Conservation (phyloP, 768 basidiomycete species). For the Mycena leptocephala region DNA sequence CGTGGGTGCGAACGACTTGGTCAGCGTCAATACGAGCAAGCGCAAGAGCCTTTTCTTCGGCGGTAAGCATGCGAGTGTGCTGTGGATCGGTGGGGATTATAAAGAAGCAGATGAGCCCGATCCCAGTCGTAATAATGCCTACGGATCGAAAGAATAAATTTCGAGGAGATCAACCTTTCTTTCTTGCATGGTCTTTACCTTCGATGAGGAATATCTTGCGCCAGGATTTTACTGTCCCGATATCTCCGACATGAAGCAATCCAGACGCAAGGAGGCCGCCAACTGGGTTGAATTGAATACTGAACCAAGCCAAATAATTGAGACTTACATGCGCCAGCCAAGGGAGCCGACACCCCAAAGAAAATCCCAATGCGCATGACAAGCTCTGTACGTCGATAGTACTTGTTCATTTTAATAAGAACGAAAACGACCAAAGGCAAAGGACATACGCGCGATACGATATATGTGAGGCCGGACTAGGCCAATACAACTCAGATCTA, state of each 20-base stretch:
- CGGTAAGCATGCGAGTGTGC: conserved; percentile 50
- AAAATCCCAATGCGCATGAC: conserved; percentile 55
- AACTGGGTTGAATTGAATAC: conserved; percentile 39
- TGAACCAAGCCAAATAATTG: not conserved
- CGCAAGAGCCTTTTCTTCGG: conserved; percentile 52
- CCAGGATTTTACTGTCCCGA: conserved; percentile 53
- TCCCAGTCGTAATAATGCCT: conserved; percentile 56
- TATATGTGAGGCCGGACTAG: conserved; percentile 58
- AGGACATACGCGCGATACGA: conserved; percentile 53
- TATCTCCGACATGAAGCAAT: conserved; percentile 46
- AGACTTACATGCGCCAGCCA: conserved; percentile 55
- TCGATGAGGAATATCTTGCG: conserved; percentile 62
- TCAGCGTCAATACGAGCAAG: conserved; percentile 55
- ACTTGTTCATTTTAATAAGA: conserved; percentile 37
- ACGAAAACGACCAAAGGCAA: not conserved
- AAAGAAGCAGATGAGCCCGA: conserved; percentile 53
- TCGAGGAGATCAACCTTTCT: not conserved
- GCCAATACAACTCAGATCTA: not conserved
- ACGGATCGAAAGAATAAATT: not conserved
- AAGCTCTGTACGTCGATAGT: conserved; percentile 54
- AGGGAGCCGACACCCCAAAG: conserved; percentile 50
- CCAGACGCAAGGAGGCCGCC: conserved; percentile 58
- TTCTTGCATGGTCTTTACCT: conserved; percentile 41
- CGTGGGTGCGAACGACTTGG: conserved; percentile 46
- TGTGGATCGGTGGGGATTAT: conserved; percentile 56